Conservation (phyloP, 176 grass and related monocot genomes). For the Dendrocalamus sinicus region DNA sequence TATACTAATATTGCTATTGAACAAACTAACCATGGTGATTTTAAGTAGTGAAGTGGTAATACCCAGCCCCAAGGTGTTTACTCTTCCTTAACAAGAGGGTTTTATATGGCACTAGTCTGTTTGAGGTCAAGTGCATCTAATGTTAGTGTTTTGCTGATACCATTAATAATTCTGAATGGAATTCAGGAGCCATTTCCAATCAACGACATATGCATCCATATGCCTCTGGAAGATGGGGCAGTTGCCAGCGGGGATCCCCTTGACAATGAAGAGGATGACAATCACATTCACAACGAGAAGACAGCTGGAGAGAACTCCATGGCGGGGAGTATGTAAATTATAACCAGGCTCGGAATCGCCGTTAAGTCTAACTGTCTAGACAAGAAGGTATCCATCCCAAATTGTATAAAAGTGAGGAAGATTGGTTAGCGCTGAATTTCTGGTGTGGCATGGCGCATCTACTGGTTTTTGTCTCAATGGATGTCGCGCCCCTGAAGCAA, state of each 20-base stretch:
- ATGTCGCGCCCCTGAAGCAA: constrained; percentile 50
- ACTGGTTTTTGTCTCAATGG: constrained; percentile 48
- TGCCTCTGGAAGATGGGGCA: constrained; percentile 50
- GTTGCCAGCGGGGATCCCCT: constrained; percentile 30
- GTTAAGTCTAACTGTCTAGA: constrained; percentile 48
- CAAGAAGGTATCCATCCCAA: constrained; percentile 41
- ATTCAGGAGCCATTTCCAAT: constrained; percentile 68
- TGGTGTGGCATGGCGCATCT: constrained; percentile 59
- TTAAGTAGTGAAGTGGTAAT: background rate
- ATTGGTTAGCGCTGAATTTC: constrained; percentile 41
- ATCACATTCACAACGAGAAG: constrained; percentile 31
- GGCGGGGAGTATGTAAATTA: constrained; percentile 39
- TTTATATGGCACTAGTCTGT: background rate
- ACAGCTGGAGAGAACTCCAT: constrained; percentile 42
- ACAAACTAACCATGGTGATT: background rate
- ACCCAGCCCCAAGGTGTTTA: background rate
- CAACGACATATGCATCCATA: constrained; percentile 61
- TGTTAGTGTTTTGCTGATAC: background rate
- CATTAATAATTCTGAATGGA: background rate
- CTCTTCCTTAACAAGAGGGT: background rate
- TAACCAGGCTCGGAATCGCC: constrained; percentile 26
- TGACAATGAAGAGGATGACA: constrained; percentile 51
- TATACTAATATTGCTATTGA: constrained; percentile 7
- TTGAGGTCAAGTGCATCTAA: background rate
- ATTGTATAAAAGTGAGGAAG: constrained; percentile 65